Base-by-base conservation (phyloP, 352 stramenopile species). In the Globisporangium middletonii region DNA sequence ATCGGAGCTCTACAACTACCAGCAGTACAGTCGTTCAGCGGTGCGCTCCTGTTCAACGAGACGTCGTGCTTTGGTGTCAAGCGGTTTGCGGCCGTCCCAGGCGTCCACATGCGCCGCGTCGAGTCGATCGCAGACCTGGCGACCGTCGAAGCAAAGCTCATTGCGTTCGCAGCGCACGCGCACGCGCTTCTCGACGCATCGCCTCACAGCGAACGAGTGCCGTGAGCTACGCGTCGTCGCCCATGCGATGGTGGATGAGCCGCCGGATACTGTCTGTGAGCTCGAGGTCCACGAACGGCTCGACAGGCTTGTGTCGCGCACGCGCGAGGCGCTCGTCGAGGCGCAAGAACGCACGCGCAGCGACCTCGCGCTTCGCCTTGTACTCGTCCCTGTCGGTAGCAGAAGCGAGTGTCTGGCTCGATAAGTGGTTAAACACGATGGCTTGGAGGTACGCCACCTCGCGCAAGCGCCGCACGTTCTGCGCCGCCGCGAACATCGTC, bases 61-160 rank as follows among this genome's bases (percentile, higher is more conserved):
- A 77, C 68, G 12, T 88, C 79, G 15, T 88, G 77, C 55, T 89
- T 89, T 47, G 79, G 79, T 9, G 55, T 86, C 15, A 89, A 83
- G 57, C 67, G 30, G 30, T 35, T 35, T 4, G 30, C 30, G 8
- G 4, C 30, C 8, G 30, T 35, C 30, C 30, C 30, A 9, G 30
- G 30, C 30, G 30, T 35, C 30, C 30, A 4, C 30, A 35, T 35
- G 30, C 30, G 30, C 4, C 30, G 30, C 30, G 30, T 35, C 30
- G 30, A 35, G 30, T 9, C 72, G 16, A 61, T 86, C 16, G 52
- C 64, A 2, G 59, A 76, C 27, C 15, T 80, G 33, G 63, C 76
- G 48, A 84, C 83, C 37, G 73, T 86, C n/a, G 76, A 86, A 49
- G 26, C 67, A 26, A 57, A 61, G 37, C 53, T 86, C 48, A 50